Evolutionary conservation across 2,329 filamentous ascomycete genomes (phyloP), one percentile per base, ranked within the genome.

Genomic region (Acrocalymma vagum): DNA sequence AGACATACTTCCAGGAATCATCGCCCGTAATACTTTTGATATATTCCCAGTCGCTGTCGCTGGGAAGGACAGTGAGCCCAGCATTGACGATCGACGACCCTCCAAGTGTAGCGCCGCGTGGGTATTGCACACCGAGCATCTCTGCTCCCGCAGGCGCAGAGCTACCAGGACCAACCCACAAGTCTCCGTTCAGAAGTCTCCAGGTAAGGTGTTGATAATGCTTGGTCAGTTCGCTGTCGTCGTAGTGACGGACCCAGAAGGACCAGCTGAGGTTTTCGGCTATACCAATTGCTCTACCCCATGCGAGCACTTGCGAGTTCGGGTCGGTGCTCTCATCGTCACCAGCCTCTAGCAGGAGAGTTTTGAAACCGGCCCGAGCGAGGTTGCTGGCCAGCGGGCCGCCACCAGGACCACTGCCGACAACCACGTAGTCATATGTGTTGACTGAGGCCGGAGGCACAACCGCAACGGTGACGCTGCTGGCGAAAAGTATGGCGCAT

Each of bases 51-150:
- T 85, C 83, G 20, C 73, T 76, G 20, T 78, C 72, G 38, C 78
- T 72, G 0, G 82, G 82, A 42, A 80, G 75, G 11, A 83, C 70
- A 10, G 76, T 72, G 30, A 85, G 75, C 30, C 61, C 3, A 3
- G 80, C 82, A 34, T 85, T 85, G 60, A 85, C 82, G n/a, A 76
- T 73, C 0, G 78, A 74, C 58, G 78, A 81, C 9, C 79, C 80
- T 28, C 80, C 79, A 3, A 82, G 65, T 4, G 73, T 76, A n/a
- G 73, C 77, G 2, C 77, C 71, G 9, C 81, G 74, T 11, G 80
- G 80, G 49, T 84, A 84, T 14, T 78, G 66, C 14, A 77, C 76
- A 7, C 81, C 81, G 39, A 76, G 68, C 31, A 72, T 61, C 5
- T 53, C 69, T 1, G 79, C 76, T 4, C 75, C 77, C 8, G 68